Evolutionary conservation across 495 filamentous ascomycete species (phyloP).

Genomic region (Penicillium turbatum): DNA sequence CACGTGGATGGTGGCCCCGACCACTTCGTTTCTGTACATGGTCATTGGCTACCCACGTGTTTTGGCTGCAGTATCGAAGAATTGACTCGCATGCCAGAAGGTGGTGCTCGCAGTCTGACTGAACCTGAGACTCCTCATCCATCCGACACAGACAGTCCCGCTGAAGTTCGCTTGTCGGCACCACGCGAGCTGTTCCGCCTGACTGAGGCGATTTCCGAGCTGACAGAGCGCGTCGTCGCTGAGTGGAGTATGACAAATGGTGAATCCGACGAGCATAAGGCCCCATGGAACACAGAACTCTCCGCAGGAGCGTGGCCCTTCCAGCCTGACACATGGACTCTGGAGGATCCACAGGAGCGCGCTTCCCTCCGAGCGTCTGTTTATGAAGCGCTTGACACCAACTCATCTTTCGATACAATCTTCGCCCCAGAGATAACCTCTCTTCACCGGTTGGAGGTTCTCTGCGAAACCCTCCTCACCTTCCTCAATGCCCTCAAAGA

Average conservation of each 20-base stretch:
- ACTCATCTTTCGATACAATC: conserved; percentile 49
- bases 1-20: conserved; percentile 80
- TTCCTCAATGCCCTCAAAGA: conserved; percentile 72
- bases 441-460: conserved; percentile 63
- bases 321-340: conserved; percentile 46
- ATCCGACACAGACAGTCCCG: conserved; percentile 30
- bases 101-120: conserved; percentile 55
- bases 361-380: conserved; percentile 37
- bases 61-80: conserved; percentile 81
- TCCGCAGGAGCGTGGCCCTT: conserved; percentile 72
- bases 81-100: conserved; percentile 77
- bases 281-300: conserved; percentile 56
- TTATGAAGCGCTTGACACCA: conserved; percentile 67
- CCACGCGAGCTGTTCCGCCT: conserved; percentile 84
- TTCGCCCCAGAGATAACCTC: conserved; percentile 57
- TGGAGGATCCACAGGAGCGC: conserved; percentile 33
- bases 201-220: conserved; percentile 73
- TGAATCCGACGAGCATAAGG: conserved; percentile 32
- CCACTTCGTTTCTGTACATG: conserved; percentile 81
- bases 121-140: conserved; percentile 19
- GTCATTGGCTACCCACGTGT: conserved; percentile 72
- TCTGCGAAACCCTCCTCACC: conserved; percentile 60
- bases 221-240: conserved; percentile 69
- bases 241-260: conserved; percentile 78
- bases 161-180: conserved; percentile 59